Evolutionary conservation across 1,139 yeast species (phyloP), one percentile per base, ranked within the genome.

Genomic region (Lodderomyces elongisporus): DNA sequence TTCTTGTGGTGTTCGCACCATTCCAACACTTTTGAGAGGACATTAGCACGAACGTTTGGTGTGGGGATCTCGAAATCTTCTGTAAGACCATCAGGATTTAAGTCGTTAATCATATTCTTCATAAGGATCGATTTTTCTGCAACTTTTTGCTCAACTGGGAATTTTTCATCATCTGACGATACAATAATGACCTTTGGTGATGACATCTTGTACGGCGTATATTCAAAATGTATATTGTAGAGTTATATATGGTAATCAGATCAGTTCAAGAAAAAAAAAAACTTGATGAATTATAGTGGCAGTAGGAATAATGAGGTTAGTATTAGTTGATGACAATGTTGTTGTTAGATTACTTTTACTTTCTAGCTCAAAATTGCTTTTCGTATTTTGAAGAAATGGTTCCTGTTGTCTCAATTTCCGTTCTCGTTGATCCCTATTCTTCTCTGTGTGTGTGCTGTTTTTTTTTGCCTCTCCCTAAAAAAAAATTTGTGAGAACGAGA

Each of bases 1-100:
- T 85, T 85, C 60, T 81, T 84, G 67, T 93, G 97, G 58, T 91
- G 94, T 55, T 87, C 95, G 56, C 97, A 91, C 95, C 96, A 93
- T 58, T 91, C 96, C 38, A 93, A 70, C 13, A 93, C 94, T 56
- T 89, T 89, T 55, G 85, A 78, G 60, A 93, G 74, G 17, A 91
- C 97, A 17, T 85, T 76, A 14, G 88, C 77, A 51, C 93, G 69
- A 30, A 88, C 96, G 51, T 85, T 88, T 31, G 96, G 96, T 17
- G 91, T 82, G 24, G 97, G 97, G 48, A 89, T 81, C 49, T 87
- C 95, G 43, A 85, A 77, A 36, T 77, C 84, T 42, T 73, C 78
- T 37, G 70, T 74, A 40, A 75, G 67, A 13, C 76, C 77, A 44
- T 69, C 75, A 27, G 81, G 82, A 43, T 72, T 69, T 62, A 79